A percentile compares a stretch with the other conserved stretches of the same genome.
Evolutionary conservation across 2,329 filamentous ascomycete species (phyloP).

Genomic region (Pseudogymnoascus sp.): DNA sequence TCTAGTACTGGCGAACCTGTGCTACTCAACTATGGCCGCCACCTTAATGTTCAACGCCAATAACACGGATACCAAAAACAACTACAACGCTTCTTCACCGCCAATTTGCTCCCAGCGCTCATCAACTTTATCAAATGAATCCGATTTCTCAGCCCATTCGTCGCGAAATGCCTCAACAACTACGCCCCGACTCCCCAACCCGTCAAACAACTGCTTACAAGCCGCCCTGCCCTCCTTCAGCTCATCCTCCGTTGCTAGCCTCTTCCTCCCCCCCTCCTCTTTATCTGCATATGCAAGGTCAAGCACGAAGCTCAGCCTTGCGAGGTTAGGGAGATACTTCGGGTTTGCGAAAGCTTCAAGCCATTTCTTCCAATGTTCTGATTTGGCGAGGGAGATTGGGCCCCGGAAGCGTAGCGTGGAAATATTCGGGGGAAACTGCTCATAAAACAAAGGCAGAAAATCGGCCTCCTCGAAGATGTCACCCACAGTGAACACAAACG

Average conservation of each 20-base stretch:
- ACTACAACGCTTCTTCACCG: background rate
- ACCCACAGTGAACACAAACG: background rate
- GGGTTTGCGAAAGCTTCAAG: background rate
- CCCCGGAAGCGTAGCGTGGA: background rate
- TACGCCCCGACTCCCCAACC: background rate
- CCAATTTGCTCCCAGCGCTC: background rate
- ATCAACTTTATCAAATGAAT: background rate
- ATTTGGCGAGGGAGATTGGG: background rate
- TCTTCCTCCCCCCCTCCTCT: background rate
- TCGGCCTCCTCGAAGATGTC: background rate
- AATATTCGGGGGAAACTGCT: background rate
- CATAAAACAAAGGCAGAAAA: background rate
- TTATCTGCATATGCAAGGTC: slow-evolving; percentile 19
- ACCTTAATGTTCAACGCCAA: background rate
- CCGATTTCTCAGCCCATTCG: background rate
- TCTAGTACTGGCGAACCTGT: background rate
- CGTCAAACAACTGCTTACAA: background rate
- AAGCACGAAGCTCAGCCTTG: background rate
- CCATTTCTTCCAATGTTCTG: background rate
- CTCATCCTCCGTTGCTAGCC: background rate
- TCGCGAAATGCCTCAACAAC: background rate
- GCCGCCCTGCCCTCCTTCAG: background rate
- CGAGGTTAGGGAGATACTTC: background rate
- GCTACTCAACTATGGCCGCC: background rate
- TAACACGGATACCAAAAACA: background rate